Percentiles rank a stretch among this genome's conserved stretches.
Evolutionary conservation across 371 early-diverging fungal genomes (phyloP).

Genomic region (Mortierella sp.): DNA sequence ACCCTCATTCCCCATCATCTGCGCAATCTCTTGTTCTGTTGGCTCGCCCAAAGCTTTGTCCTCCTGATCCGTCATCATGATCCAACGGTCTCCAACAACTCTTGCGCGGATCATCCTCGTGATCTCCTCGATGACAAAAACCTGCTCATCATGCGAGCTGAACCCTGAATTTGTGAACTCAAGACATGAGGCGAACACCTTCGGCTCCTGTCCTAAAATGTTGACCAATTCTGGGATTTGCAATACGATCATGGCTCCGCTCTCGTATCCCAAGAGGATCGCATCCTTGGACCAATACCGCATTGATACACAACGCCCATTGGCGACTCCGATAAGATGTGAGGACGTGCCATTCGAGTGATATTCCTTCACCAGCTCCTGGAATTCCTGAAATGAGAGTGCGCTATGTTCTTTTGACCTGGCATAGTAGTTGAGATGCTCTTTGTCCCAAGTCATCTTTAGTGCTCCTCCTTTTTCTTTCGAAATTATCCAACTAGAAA

Average conservation of each 20-base stretch:
- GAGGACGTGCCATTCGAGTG: conserved; percentile 38
- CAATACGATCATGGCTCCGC: conserved; percentile 61
- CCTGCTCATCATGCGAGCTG: conserved; percentile 50
- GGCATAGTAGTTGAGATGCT: conserved; percentile 58
- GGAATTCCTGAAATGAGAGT: conserved; percentile 56
- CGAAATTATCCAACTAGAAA: conserved; percentile 56
- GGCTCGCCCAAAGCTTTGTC: conserved; percentile 57
- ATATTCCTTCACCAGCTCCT: conserved; percentile 41
- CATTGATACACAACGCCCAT: conserved; percentile 60
- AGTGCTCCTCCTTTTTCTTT: conserved; percentile 35
- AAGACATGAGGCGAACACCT: conserved; percentile 49
- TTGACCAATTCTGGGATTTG: conserved; percentile 58
- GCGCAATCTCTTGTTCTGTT: conserved; percentile 49
- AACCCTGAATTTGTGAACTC: conserved; percentile 56
- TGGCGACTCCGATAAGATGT: conserved; percentile 46
- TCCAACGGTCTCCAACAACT: conserved; percentile 54
- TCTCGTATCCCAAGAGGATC: conserved; percentile 58
- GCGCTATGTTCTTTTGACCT: conserved; percentile 49
- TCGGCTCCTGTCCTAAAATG: conserved; percentile 58
- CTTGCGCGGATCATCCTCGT: conserved; percentile 60
- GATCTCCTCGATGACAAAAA: conserved; percentile 57
- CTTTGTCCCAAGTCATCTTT: conserved; percentile 51
- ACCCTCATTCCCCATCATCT: conserved; percentile 51
- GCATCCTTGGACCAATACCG: conserved; percentile 63
- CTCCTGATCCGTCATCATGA: conserved; percentile 58